A percentile compares a stretch with the other conserved stretches of the same genome.
Evolutionary conservation across 2,329 filamentous ascomycete species (phyloP).

Genomic region (Venturia pyrina): DNA sequence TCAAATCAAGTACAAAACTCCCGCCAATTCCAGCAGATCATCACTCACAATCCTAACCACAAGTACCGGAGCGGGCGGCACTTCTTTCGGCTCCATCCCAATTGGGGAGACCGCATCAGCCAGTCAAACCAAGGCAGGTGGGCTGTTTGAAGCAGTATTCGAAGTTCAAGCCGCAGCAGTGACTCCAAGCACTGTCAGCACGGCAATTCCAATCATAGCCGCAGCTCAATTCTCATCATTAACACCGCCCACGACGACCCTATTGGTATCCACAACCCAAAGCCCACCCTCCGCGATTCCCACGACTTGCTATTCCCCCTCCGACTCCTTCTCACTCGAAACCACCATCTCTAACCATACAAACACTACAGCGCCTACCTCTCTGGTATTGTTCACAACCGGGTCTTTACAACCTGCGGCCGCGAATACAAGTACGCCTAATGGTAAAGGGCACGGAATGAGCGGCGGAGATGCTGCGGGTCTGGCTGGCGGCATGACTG

Average conservation of each 20-base stretch:
- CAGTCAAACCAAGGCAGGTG: neutral
- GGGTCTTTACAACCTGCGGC: too few species aligned
- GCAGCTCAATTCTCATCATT: too few species aligned
- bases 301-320: neutral
- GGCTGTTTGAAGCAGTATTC: neutral
- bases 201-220: neutral
- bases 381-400: neutral
- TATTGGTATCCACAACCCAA: too few species aligned
- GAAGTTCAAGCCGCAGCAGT: neutral
- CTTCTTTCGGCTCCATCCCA: too few species aligned
- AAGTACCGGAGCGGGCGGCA: too few species aligned
- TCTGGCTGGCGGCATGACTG: neutral
- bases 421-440: too few species aligned
- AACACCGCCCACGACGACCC: too few species aligned
- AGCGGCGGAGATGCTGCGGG: neutral
- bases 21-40: too few species aligned
- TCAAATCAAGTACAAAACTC: too few species aligned
- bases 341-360: neutral
- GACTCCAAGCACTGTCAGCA: neutral
- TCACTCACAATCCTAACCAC: too few species aligned
- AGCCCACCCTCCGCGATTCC: neutral
- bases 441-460: neutral
- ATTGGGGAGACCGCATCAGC: too few species aligned
- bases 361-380: neutral
- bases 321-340: neutral